Evolutionary conservation across 1,284 basidiomycete genomes (phyloP), one percentile per base, ranked within the genome.

Genomic region (Cryptococcus hybrid): DNA sequence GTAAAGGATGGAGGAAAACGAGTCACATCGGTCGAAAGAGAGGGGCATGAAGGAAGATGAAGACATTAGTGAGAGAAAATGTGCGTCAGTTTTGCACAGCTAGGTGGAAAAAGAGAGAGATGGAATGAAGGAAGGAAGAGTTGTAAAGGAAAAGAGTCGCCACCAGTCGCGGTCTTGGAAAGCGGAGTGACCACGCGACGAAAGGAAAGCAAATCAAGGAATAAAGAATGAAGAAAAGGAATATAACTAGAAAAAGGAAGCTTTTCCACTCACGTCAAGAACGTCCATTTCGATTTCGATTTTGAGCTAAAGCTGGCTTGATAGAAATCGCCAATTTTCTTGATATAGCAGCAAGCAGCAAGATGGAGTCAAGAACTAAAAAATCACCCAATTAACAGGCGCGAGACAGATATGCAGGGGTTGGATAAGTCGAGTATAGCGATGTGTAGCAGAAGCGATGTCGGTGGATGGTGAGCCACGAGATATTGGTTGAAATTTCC

Each of bases 221-320:
- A 48, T 46, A 38, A 48, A 44, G 38, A 48, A 51, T 47, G 24
- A 18, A 46, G 45, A 56, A 55, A 43, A 47, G 9, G 43, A 55
- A 55, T 42, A 37, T n/a, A 53, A 49, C 37, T 45, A 35, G 13
- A 13, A 54, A 38, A 38, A 42, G n/a, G 40, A 42, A 42, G n/a
- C 9, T 11, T 43, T 30, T 12, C 15, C 9, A 67, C 68, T 69
- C 51, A 69, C 68, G 55, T 69, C 68, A 15, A 69, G 63, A 18
- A 69, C 68, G 56, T 69, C 68, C 68, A 69, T 69, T 24, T 24
- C 24, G 24, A 24, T 24, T 24, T 24, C 24, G 24, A 24, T 24
- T 24, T 24, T 24, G 24, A 24, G 24, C 24, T 24, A 24, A 24
- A 24, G 24, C 24, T 24, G 24, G 24, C 24, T 24, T 24, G 24